phyloP scores from a whole-genome alignment of 352 stramenopile genomes.

The Phytophthora cryptogea region DNA sequence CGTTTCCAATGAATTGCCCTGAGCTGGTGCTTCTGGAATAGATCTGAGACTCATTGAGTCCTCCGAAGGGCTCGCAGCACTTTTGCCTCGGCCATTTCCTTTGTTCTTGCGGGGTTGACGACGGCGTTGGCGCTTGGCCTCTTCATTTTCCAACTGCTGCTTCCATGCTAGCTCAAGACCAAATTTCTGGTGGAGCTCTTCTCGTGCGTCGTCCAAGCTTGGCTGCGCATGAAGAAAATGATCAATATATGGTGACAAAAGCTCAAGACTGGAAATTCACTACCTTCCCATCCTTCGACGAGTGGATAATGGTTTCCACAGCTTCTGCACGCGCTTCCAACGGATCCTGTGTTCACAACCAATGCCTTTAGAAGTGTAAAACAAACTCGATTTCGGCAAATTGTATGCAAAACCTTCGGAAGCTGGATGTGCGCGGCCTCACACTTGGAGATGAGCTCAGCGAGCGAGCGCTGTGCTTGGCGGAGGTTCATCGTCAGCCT shows the following conservation, averaged over 20 bases:
- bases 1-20: not conserved
- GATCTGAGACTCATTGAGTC: not conserved
- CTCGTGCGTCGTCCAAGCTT: conserved; percentile 51
- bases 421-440: conserved; percentile 64
- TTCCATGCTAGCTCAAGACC: conserved; percentile 59
- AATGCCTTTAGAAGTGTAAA: not conserved
- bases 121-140: conserved; percentile 41
- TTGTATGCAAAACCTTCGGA: conserved; percentile 35
- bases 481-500: conserved; percentile 57
- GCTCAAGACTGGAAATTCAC: not conserved
- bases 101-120: conserved; percentile 36
- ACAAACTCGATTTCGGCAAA: not conserved
- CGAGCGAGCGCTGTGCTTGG: conserved; percentile 63
- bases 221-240: conserved; percentile 15
- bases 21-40: conserved; percentile 1
- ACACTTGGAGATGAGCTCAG: conserved; percentile 63
- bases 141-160: conserved; percentile 45
- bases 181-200: conserved; percentile 61
- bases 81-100: conserved; percentile 5
- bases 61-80: not conserved
- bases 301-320: conserved; percentile 47
- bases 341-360: conserved; percentile 31
- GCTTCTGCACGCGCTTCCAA: conserved; percentile 43
- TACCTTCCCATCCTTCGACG: conserved; percentile 48
- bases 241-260: not conserved